A percentile compares a stretch with the other conserved stretches of the same genome.
Conservation (phyloP, 2,329 filamentous ascomycete genomes). For the Alternaria gaisen region DNA sequence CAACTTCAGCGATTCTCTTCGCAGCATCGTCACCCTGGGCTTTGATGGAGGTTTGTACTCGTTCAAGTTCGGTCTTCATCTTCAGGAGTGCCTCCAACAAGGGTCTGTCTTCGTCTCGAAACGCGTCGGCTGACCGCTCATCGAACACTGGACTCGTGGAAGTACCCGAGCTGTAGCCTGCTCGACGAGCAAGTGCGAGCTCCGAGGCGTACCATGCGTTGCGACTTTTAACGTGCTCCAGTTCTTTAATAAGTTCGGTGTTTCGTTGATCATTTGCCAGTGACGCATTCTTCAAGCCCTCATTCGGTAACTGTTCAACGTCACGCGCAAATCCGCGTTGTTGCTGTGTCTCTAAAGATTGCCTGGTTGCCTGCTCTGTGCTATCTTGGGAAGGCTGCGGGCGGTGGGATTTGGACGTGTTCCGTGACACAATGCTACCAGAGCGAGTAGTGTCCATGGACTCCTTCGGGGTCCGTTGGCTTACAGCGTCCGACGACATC, state of each 20-base stretch:
- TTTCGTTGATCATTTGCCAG: conserved; percentile 69
- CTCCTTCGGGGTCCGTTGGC: conserved; percentile 44
- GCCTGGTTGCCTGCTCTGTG: conserved; percentile 45
- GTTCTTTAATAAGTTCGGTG: conserved; percentile 81
- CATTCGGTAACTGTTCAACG: conserved; percentile 59
- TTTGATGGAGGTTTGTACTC: conserved; percentile 89
- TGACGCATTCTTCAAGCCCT: conserved; percentile 67
- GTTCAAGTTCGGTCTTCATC: conserved; percentile 88
- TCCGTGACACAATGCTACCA: conserved; percentile 45
- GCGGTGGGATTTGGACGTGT: conserved; percentile 56
- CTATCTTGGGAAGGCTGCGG: conserved; percentile 71
- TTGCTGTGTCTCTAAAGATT: conserved; percentile 44
- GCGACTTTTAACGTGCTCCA: conserved; percentile 82
- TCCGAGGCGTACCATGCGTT: conserved; percentile 99
- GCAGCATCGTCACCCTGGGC: conserved; percentile 86
- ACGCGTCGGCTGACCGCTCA: conserved; percentile 76
- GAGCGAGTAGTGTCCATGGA: conserved; percentile 49
- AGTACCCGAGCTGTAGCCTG: conserved; percentile 80
- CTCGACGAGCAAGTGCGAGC: conserved; percentile 87
- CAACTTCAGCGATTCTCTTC: conserved; percentile 89
- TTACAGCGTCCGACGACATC: conserved; percentile 42
- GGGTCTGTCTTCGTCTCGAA: conserved; percentile 91
- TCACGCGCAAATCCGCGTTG: conserved; percentile 44
- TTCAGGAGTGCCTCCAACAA: conserved; percentile 90
- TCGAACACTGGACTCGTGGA: conserved; percentile 78